Evolutionary conservation across 164 flowering plant species (phyloP), one percentile per base, ranked within the genome.

Genomic region (Taxillus chinensis): DNA sequence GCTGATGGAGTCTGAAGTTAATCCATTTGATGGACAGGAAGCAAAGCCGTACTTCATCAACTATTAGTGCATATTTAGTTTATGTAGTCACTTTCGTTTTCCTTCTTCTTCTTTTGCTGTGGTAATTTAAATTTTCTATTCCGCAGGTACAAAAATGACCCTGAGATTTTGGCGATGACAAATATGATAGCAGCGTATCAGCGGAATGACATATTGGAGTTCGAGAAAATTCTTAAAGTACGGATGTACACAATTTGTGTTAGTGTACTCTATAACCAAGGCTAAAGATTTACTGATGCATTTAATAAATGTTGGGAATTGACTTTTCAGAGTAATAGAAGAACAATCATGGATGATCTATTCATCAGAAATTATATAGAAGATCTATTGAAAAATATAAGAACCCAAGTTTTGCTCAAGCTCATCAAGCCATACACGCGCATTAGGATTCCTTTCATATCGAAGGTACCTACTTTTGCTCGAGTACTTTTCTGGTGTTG

Each of bases 1-100:
- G 99, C 78, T 90, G 63, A 95, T 95, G 99, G 96, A 91, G 65
- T 95, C 99, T 67, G 86, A 86, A 78, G 99, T 95, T 63, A 95
- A 95, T 70, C 99, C 99, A 51, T 95, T 95, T 76, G 99, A 95
- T 68, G 97, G 93, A 40, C 97, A 95, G 68, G 97, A 95, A 79
- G 99, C 99, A 54, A 95, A 95, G 77, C 99, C 97, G 99, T 95
- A 79, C 71, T 96, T 68, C 67, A 50, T 27, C 12, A 14, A 13
- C 41, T 9, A 5, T 16, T 14, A 12, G 41, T 55, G 39, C 46
- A 17, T 3, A 17, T 54, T 54, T 7, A 17, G 5, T 54, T 39
- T 5, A 2, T 16, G 41, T 39, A 41, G n/a, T 0, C 45, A 17
- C 15, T 14, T 17, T 4, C 51, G 40, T 39, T 17, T 50, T 37